phyloP scores from a whole-genome alignment of 345 rosid genomes.

The Erucastrum elatum region DNA sequence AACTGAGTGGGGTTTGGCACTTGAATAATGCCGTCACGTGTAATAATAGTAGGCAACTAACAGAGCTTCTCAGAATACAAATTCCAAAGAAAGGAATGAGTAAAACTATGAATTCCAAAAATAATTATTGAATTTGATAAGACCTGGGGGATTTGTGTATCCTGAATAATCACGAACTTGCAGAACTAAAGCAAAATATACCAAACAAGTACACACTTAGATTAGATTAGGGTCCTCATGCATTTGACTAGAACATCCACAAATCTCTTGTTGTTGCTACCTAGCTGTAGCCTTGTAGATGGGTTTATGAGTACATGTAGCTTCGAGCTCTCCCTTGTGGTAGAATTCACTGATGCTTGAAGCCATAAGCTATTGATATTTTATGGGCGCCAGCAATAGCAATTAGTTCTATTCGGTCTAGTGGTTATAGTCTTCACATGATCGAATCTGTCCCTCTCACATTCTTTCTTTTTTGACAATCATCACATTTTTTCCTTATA shows the following conservation, averaged over 20 bases:
- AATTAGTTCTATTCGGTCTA: no score
- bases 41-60: background rate
- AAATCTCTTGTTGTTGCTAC: constrained; percentile 20
- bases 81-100: background rate
- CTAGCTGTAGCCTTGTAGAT: constrained; percentile 57
- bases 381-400: no score
- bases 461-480: no score
- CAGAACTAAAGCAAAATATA: background rate
- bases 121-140: no score
- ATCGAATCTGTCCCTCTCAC: no score
- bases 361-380: no score
- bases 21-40: constrained; percentile 19
- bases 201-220: no score
- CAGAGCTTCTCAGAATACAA: background rate
- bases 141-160: background rate
- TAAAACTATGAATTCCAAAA: background rate
- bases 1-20: background rate
- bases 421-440: no score
- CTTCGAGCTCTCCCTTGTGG: constrained; percentile 34
- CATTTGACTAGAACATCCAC: no score
- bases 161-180: background rate
- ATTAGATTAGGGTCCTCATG: no score
- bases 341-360: constrained; percentile 7
- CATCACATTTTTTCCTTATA: no score
- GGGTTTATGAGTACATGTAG: constrained; percentile 53